Evolutionary conservation across 371 early-diverging fungal species (phyloP), one percentile per base, ranked within the genome.

Genomic region (Batrachochytrium dendrobatidis): DNA sequence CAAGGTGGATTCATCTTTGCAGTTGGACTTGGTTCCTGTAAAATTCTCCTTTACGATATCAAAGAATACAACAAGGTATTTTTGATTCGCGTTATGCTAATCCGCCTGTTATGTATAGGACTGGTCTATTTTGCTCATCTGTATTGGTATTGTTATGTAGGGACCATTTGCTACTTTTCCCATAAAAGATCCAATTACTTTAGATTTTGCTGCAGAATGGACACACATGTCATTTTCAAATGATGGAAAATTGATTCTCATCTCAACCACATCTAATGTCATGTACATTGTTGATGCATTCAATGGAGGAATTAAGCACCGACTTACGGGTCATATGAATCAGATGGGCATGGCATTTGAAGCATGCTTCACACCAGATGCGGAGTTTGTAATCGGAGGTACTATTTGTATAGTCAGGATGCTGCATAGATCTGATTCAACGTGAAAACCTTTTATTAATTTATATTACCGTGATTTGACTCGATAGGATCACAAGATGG

Each of bases 1-100:
- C 89, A 86, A 1, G 79, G 84, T 17, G 92, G 91, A 0, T 61
- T 84, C 22, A 82, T 92, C 0, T 87, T 92, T 75, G 89, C 87
- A 0, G 79, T 86, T 3, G 87, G 81, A 0, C 61, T 79, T 0
- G 82, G 73, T 26, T 74, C 73, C 4, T 53, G 68, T 12, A 69
- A 71, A n/a, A 67, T 87, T 17, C 72, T 73, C 10, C 61, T 94
- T 17, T 90, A 85, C 58, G 92, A 92, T 67, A 63, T 81, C 22
- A 75, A 85, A 45, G 79, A 83, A 24, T 80, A 79, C 59, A 25
- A 18, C n/a, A 5, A 20, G 18, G 34, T 32, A 39, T 24, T 30
- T 35, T 4, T 28, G 25, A 3, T 10, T 10, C 24, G n/a, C 50
- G 5, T 12, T 15, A 3, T n/a, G 30, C 53, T 54, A 2, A 54